Percentiles rank a stretch among this genome's conserved stretches.
These are phyloP conservation scores for Mycena venus DNA, from an alignment of 768 basidiomycete genomes.

Conservation along the genomic window DNA sequence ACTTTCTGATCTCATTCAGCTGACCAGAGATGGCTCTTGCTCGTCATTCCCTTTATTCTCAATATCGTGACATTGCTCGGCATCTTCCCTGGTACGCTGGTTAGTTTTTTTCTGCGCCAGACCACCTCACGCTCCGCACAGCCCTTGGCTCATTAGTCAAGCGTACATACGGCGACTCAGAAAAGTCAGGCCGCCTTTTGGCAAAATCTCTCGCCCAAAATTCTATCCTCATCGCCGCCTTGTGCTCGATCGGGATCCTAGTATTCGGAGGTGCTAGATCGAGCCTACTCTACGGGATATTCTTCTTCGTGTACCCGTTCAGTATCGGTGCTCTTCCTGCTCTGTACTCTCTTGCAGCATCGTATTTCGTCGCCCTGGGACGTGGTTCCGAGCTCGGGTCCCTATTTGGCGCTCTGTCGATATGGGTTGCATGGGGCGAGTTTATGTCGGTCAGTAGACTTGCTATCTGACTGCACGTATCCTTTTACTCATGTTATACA, in stretches of 20 bases:
- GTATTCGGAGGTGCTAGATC: neutral
- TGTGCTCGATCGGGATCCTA: neutral
- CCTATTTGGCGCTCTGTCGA: conserved; percentile 13
- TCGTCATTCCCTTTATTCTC: neutral
- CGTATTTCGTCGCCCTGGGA: neutral
- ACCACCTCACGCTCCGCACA: neutral
- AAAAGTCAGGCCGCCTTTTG: neutral
- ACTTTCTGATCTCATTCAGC: neutral
- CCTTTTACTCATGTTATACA: neutral
- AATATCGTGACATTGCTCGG: neutral
- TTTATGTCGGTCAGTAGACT: conserved; percentile 6
- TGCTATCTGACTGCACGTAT: no score
- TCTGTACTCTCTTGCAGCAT: conserved; percentile 18
- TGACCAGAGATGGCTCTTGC: conserved; percentile 7
- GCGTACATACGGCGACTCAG: neutral
- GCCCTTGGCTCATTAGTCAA: neutral
- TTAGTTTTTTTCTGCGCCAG: neutral
- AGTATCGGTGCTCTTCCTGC: conserved; percentile 17
- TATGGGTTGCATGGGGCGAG: conserved; percentile 12
- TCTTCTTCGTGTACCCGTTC: conserved; percentile 17
- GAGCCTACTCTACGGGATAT: neutral
- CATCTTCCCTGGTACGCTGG: neutral
- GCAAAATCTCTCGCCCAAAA: conserved; percentile 1
- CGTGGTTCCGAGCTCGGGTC: conserved; percentile 9
- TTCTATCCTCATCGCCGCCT: conserved; percentile 8